These are phyloP conservation scores for Aspergillus fijiensis DNA, from an alignment of 2,329 filamentous ascomycete species.

Conservation along the genomic window DNA sequence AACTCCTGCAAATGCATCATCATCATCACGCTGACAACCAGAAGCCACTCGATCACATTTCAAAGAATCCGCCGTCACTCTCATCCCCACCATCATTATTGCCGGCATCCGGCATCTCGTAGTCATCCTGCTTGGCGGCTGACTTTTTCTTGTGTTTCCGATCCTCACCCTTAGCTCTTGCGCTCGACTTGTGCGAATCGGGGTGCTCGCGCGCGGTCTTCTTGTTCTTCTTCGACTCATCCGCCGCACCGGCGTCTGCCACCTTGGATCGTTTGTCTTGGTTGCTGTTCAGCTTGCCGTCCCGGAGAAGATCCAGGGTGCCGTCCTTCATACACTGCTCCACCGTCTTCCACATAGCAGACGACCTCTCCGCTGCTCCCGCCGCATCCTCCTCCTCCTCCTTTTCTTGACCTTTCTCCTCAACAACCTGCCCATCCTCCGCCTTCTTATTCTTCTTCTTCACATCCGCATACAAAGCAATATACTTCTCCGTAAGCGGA, in stretches of 20 bases:
- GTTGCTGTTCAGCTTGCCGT: constrained; percentile 37
- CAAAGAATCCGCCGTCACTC: constrained; percentile 45
- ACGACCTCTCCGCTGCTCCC: constrained; percentile 34
- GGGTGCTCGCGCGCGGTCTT: constrained; percentile 6
- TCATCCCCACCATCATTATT: constrained; percentile 24
- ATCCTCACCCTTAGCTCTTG: constrained; percentile 6
- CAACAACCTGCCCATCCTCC: constrained; percentile 15
- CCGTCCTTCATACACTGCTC: constrained; percentile 46
- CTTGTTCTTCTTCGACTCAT: constrained; percentile 9
- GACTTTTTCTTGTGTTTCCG: constrained; percentile 9
- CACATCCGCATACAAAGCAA: constrained; percentile 53
- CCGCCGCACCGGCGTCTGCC: constrained; percentile 2
- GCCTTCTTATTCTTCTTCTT: constrained; percentile 30
- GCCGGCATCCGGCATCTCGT: constrained; percentile 11
- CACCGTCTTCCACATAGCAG: constrained; percentile 47
- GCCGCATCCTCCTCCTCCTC: constrained; percentile 21
- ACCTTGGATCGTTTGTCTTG: no score
- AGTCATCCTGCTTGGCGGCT: neutral
- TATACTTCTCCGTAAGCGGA: constrained; percentile 60
- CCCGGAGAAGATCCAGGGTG: constrained; percentile 43
- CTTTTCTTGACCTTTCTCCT: constrained; percentile 8
- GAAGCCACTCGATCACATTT: constrained; percentile 21
- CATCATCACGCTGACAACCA: constrained; percentile 1
- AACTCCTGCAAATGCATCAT: constrained; percentile 23
- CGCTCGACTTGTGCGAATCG: constrained; percentile 5